Conservation (phyloP, 2,329 filamentous ascomycete species). For the Emergomyces orientalis region DNA sequence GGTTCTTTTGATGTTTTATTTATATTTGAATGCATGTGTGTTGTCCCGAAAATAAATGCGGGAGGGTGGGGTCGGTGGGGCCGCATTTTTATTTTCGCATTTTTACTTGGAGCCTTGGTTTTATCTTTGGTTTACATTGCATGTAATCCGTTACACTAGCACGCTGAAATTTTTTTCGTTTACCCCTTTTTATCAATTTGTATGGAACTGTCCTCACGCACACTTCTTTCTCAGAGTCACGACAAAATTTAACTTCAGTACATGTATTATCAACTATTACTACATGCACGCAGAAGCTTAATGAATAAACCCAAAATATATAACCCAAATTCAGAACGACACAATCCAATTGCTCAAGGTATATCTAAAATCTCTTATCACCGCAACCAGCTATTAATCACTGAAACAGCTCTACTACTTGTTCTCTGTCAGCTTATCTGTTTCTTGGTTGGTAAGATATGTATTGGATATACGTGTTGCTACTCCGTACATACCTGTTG, state of each 20-base stretch:
- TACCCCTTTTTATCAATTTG: not conserved
- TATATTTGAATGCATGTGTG: not conserved
- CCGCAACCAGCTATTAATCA: not conserved
- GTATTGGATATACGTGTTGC: not conserved
- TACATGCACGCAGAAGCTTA: no score
- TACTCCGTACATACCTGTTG: no score
- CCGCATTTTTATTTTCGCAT: not conserved
- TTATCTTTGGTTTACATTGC: not conserved
- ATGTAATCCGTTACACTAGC: not conserved
- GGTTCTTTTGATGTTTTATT: constrained; percentile 11
- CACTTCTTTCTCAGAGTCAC: not conserved
- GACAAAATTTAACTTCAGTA: not conserved
- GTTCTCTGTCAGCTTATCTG: not conserved
- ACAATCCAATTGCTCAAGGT: not conserved
- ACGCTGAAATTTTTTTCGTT: not conserved
- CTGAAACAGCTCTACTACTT: not conserved
- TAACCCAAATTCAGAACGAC: no score
- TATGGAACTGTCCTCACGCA: not conserved
- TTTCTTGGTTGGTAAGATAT: not conserved
- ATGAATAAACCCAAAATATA: no score
- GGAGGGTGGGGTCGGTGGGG: not conserved
- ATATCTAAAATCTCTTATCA: not conserved
- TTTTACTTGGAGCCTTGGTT: not conserved
- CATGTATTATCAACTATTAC: not conserved
- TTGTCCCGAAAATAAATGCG: not conserved